phyloP scores from a whole-genome alignment of 129 eudicot genomes.

The Pseudognaphalium luteoalbum region DNA sequence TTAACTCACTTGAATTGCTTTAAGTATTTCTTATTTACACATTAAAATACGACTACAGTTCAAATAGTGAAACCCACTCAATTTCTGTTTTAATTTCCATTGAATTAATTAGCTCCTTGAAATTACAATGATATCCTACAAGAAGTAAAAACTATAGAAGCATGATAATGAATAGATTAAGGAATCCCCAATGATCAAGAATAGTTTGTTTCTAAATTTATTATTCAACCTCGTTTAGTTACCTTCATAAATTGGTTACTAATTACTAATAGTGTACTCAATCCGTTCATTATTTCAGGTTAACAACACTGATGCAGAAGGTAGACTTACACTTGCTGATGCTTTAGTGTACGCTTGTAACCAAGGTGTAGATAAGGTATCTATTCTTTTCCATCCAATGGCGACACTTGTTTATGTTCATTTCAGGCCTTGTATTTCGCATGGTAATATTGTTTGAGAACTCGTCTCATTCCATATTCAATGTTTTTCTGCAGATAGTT shows the following conservation, averaged over 20 bases:
- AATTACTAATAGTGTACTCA: background rate
- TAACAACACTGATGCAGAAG: slow-evolving; percentile 99
- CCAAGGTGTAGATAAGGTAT: slow-evolving; percentile 99
- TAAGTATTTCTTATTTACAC: no score
- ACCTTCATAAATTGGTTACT: background rate
- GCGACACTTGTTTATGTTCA: background rate
- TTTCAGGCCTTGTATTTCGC: background rate
- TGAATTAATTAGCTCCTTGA: background rate
- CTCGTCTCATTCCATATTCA: slow-evolving; percentile 1
- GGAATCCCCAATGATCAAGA: no score
- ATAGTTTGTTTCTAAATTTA: background rate
- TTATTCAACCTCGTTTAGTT: background rate
- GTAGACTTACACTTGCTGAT: slow-evolving; percentile 98
- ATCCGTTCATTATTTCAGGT: slow-evolving; percentile 52
- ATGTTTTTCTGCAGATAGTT: slow-evolving; percentile 61
- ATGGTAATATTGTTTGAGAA: slow-evolving; percentile 8
- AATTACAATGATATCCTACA: background rate
- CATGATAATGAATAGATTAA: no score
- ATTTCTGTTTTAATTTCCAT: no score
- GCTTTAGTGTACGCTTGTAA: slow-evolving; percentile 96
- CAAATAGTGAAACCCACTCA: no score
- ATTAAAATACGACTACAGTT: no score
- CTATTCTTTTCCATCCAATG: background rate
- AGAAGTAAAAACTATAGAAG: background rate
- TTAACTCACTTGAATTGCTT: no score